Conservation (phyloP, 441 rosid genomes). For the Corymbia calophylla region DNA sequence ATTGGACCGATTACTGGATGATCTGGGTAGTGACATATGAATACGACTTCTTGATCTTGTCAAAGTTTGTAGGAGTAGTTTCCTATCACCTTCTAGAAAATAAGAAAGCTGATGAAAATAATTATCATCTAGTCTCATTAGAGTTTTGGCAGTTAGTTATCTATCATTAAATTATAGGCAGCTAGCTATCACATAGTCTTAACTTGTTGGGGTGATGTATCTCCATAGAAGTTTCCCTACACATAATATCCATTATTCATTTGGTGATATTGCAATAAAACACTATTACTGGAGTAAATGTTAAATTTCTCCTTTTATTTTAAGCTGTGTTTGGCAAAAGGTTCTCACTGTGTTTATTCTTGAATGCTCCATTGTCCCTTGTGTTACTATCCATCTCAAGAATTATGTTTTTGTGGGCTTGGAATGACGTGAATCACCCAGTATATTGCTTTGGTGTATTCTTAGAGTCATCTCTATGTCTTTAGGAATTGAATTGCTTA, state of each 20-base stretch:
- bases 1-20: neutral
- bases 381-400: neutral
- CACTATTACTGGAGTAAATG: neutral
- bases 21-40: neutral
- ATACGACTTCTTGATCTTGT: neutral
- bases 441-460: neutral
- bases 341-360: neutral
- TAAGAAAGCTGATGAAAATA: neutral
- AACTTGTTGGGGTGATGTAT: neutral
- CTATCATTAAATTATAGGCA: neutral
- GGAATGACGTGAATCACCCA: neutral
- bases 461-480: neutral
- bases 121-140: neutral
- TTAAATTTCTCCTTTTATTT: neutral
- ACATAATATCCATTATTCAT: neutral
- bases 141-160: neutral
- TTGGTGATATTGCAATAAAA: neutral
- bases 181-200: neutral
- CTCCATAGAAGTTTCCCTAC: neutral
- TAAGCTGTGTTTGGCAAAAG: neutral
- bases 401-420: neutral
- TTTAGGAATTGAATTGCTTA: neutral
- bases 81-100: neutral
- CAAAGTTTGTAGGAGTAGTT: neutral
- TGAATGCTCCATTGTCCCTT: neutral